Percentiles rank a stretch among this genome's conserved stretches.
phyloP scores from a whole-genome alignment of 306 rosid species.

The Castanea crenata region DNA sequence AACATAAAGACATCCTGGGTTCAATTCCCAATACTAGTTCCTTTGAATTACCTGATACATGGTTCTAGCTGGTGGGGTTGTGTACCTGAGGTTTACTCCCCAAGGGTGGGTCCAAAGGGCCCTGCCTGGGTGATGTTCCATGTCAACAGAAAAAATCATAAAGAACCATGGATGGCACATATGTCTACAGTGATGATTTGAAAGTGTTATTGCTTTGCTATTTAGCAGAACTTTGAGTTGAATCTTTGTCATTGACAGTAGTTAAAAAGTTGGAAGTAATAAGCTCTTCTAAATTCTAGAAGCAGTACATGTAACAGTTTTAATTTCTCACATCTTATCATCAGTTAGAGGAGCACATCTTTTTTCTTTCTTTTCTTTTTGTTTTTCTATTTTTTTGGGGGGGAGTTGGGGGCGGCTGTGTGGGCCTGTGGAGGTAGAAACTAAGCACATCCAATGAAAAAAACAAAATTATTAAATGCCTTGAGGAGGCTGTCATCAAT shows the following conservation, averaged over 20 bases:
- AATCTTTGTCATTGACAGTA: not conserved
- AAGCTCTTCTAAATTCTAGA: not conserved
- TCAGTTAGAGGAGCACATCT: not conserved
- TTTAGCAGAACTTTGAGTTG: not conserved
- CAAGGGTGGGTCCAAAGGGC: too few species aligned
- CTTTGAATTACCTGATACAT: too few species aligned
- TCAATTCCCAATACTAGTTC: too few species aligned
- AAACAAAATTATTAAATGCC: not conserved
- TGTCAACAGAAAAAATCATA: not conserved
- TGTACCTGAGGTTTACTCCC: too few species aligned
- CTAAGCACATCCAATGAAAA: not conserved
- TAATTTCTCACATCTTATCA: not conserved
- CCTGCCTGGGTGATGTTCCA: too few species aligned
- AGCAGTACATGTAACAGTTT: not conserved
- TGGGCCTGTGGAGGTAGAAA: not conserved
- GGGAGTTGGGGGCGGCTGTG: too few species aligned
- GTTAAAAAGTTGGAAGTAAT: not conserved
- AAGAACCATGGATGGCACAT: not conserved
- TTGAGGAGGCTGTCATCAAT: not conserved
- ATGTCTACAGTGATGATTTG: not conserved
- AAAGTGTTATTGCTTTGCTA: not conserved
- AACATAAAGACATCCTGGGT: not conserved
- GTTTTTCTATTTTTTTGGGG: too few species aligned
- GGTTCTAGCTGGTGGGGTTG: too few species aligned
- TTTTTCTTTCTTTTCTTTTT: too few species aligned